phyloP scores from a whole-genome alignment of 164 flowering plant genomes.

The Houttuynia cordata region DNA sequence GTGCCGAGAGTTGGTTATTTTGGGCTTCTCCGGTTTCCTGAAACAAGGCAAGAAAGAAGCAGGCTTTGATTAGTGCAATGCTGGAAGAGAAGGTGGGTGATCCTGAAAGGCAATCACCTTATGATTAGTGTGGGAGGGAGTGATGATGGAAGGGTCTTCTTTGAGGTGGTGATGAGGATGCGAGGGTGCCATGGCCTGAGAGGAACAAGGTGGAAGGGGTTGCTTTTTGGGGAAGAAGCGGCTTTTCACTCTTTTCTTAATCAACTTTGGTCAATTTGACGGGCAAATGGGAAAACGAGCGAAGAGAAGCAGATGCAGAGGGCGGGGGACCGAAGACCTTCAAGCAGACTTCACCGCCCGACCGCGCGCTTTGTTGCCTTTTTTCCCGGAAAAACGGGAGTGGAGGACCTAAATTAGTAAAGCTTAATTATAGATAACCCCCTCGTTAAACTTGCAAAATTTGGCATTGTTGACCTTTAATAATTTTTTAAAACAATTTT shows the following conservation, averaged over 20 bases:
- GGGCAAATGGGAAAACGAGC: too few relatives aligned
- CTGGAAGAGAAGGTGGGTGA: background rate
- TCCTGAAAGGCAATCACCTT: background rate
- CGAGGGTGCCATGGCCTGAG: slow-evolving; percentile 2
- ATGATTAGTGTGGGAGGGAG: background rate
- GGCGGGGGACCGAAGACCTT: too few relatives aligned
- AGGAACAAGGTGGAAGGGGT: background rate
- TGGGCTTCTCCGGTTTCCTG: background rate
- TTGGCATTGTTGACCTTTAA: too few relatives aligned
- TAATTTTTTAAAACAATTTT: too few relatives aligned
- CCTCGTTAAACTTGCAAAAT: too few relatives aligned
- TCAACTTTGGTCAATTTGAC: too few relatives aligned
- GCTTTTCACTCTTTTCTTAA: background rate
- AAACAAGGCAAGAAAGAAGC: background rate
- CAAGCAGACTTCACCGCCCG: too few relatives aligned
- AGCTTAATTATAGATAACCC: too few relatives aligned
- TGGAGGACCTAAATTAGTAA: too few relatives aligned
- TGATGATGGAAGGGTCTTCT: slow-evolving; percentile 11
- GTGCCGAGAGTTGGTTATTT: background rate
- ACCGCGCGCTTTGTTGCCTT: too few relatives aligned
- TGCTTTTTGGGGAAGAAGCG: background rate
- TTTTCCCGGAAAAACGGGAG: too few relatives aligned
- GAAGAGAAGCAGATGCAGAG: too few relatives aligned
- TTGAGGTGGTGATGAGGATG: background rate
- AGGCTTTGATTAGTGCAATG: background rate